Conservation (phyloP, 371 early-diverging fungal genomes). For the Mortierella sp. region DNA sequence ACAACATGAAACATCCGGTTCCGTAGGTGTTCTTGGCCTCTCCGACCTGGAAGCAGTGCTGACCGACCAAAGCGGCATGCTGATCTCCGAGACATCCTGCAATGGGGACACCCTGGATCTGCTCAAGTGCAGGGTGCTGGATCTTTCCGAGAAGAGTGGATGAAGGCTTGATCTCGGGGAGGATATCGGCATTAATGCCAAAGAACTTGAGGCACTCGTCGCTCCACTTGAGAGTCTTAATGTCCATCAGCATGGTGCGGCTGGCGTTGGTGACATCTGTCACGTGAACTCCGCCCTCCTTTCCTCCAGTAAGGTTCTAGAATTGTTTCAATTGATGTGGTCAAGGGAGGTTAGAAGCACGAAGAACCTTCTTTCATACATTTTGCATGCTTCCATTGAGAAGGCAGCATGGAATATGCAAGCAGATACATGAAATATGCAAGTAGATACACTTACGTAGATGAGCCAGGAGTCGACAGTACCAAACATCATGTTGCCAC, state of each 20-base stretch:
- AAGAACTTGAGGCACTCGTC: conserved; percentile 84
- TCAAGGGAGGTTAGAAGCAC: not conserved
- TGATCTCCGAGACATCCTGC: conserved; percentile 96
- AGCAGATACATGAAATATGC: not conserved
- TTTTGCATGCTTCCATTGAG: not conserved
- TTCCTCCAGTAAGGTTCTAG: conserved; percentile 88
- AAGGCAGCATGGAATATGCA: not conserved
- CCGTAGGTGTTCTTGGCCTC: conserved; percentile 98
- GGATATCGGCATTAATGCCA: conserved; percentile 69
- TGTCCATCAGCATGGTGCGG: conserved; percentile 95
- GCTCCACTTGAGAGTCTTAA: conserved; percentile 88
- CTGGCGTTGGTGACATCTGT: conserved; percentile 98
- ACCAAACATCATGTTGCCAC: conserved; percentile 83
- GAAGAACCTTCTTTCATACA: not conserved
- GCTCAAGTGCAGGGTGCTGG: conserved; percentile 62
- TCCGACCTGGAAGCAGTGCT: conserved; percentile 90
- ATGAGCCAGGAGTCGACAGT: conserved; percentile 97
- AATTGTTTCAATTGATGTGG: not conserved
- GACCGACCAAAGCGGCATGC: conserved; percentile 97
- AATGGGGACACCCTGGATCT: conserved; percentile 77
- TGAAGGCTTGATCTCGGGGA: conserved; percentile 92
- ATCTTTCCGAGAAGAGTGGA: conserved; percentile 86
- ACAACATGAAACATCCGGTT: conserved; percentile 96
- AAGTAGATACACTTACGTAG: conserved; percentile 66
- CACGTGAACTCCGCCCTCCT: conserved; percentile 76